Evolutionary conservation across 495 filamentous ascomycete species (phyloP).

Genomic region (Echria macrotheca): DNA sequence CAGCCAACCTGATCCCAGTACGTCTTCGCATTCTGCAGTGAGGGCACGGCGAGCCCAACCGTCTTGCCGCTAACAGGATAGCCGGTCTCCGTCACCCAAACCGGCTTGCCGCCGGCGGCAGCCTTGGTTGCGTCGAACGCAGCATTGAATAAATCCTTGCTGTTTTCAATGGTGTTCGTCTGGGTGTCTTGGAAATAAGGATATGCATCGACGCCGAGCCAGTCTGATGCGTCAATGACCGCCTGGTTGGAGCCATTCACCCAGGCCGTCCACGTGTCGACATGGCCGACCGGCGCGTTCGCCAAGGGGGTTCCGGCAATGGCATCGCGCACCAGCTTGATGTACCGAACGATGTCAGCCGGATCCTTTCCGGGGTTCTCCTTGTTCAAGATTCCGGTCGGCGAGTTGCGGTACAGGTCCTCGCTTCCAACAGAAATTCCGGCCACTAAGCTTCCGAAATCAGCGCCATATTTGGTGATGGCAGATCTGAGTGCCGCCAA

Average conservation of each 20-base stretch:
- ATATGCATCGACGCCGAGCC: constrained; percentile 70
- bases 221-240: constrained; percentile 68
- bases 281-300: constrained; percentile 65
- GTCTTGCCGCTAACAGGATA: constrained; percentile 68
- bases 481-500: constrained; percentile 60
- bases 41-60: constrained; percentile 57
- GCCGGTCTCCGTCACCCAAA: constrained; percentile 91
- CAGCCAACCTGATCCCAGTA: constrained; percentile 82
- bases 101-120: constrained; percentile 57
- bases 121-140: constrained; percentile 53
- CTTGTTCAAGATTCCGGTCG: constrained; percentile 39
- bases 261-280: constrained; percentile 90
- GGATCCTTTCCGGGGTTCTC: constrained; percentile 51
- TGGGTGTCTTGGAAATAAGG: constrained; percentile 70
- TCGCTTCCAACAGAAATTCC: constrained; percentile 91
- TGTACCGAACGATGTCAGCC: constrained; percentile 56
- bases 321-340: constrained; percentile 54
- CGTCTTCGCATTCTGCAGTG: constrained; percentile 60
- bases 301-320: constrained; percentile 55
- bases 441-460: constrained; percentile 59
- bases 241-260: constrained; percentile 65
- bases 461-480: constrained; percentile 56
- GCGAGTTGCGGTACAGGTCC: constrained; percentile 79
- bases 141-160: constrained; percentile 56
- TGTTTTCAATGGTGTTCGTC: constrained; percentile 58